phyloP scores from a whole-genome alignment of 2,329 filamentous ascomycete genomes.

The Aspergillus oerlinghausenensis region DNA sequence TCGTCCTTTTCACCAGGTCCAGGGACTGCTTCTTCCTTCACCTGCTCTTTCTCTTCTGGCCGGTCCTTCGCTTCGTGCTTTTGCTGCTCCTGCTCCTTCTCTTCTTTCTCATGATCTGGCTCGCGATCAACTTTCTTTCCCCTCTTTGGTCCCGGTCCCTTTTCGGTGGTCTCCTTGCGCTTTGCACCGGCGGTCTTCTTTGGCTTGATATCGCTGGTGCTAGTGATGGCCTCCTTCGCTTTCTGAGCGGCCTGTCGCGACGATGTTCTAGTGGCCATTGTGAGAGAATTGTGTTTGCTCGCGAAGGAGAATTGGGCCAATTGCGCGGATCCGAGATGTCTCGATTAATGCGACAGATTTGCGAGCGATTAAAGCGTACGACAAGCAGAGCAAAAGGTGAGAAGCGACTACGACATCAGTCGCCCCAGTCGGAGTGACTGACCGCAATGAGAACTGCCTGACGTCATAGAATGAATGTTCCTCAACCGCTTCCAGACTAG shows the following conservation, averaged over 20 bases:
- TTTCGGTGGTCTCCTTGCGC: conserved; percentile 33
- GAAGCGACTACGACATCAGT: neutral
- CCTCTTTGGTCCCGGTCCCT: conserved; percentile 31
- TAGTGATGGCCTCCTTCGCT: conserved; percentile 39
- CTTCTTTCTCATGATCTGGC: conserved; percentile 6
- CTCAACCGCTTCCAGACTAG: conserved; percentile 4
- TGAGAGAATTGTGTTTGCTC: neutral
- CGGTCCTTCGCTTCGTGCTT: conserved; percentile 4
- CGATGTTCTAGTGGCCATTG: conserved; percentile 35
- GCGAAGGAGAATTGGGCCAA: neutral
- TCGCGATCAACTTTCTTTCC: conserved; percentile 30
- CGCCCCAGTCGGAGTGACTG: neutral
- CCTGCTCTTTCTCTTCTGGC: conserved; percentile 12
- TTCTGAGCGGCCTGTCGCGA: conserved; percentile 41
- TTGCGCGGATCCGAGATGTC: neutral
- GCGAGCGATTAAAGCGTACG: neutral
- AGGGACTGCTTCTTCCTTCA: conserved; percentile 15
- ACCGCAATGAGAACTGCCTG: conserved; percentile 21
- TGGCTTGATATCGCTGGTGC: conserved; percentile 26
- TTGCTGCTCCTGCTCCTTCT: conserved; percentile 8
- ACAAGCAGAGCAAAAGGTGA: neutral
- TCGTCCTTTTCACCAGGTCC: conserved; percentile 11
- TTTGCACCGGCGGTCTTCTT: conserved; percentile 31
- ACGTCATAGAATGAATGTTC: conserved; percentile 28
- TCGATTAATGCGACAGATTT: neutral